Percentiles rank a stretch among this genome's conserved stretches.
Conservation (phyloP, 768 basidiomycete genomes). For the Termitomyces sp. region DNA sequence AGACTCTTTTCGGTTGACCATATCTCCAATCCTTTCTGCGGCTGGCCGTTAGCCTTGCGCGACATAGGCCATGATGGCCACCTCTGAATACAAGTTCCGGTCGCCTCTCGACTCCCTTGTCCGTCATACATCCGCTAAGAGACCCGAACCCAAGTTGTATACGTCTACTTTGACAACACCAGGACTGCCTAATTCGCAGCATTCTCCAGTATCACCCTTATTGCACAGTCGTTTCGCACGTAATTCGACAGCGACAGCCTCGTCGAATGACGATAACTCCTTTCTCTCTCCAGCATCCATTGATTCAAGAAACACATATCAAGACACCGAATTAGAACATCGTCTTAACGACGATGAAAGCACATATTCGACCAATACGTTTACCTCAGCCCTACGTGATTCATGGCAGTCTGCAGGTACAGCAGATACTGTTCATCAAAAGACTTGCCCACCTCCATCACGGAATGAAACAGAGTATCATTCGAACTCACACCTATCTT, state of each 20-base stretch:
- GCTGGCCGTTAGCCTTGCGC: background rate
- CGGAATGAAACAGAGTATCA: background rate
- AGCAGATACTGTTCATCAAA: constrained; percentile 7
- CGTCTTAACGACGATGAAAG: constrained; percentile 35
- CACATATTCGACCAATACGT: constrained; percentile 31
- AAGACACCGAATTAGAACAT: constrained; percentile 25
- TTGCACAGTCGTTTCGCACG: constrained; percentile 44
- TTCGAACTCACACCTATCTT: background rate
- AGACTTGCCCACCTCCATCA: background rate
- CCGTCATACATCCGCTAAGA: constrained; percentile 45
- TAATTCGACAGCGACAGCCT: constrained; percentile 35
- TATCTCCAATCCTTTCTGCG: background rate
- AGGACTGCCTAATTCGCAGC: constrained; percentile 9
- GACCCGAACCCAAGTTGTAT: constrained; percentile 15
- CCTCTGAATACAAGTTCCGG: constrained; percentile 18
- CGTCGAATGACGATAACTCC: constrained; percentile 31
- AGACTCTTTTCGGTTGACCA: too few species aligned
- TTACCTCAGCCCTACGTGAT: constrained; percentile 28
- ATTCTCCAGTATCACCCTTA: constrained; percentile 32
- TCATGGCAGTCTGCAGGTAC: constrained; percentile 33
- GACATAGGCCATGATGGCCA: background rate
- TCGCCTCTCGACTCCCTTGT: constrained; percentile 61
- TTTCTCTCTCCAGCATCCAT: constrained; percentile 25
- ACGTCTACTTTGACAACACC: constrained; percentile 7
- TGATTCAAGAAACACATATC: constrained; percentile 25